Conservation (phyloP, 768 basidiomycete species). For the Baorangia bicolor region DNA sequence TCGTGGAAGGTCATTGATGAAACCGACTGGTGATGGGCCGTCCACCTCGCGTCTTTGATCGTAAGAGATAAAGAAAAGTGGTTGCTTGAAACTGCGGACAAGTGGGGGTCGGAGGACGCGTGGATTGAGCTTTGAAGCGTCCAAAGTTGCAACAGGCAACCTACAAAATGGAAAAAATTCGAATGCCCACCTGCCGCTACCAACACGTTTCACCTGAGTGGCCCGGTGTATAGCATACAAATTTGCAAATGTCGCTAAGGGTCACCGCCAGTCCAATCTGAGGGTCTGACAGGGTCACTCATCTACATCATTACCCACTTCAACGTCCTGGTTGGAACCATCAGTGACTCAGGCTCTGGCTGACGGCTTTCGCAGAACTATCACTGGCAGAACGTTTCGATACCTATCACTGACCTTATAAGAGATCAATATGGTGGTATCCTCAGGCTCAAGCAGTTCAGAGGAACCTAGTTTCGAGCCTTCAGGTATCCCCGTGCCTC, state of each 20-base stretch:
- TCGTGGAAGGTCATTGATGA: neutral
- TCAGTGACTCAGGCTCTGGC: neutral
- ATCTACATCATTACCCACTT: neutral
- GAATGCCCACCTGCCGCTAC: neutral
- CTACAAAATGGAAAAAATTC: neutral
- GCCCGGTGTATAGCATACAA: neutral
- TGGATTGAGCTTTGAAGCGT: neutral
- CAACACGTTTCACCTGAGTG: neutral
- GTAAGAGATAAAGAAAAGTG: neutral
- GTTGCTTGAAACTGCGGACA: constrained; percentile 14
- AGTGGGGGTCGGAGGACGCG: constrained; percentile 20
- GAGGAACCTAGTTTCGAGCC: neutral
- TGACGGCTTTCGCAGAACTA: neutral
- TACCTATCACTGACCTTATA: constrained; percentile 3
- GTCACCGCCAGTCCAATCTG: neutral
- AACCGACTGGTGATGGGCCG: neutral
- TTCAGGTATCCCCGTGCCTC: neutral
- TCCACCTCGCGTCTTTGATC: neutral
- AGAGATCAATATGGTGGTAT: neutral
- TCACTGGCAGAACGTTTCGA: neutral
- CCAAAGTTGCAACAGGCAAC: neutral
- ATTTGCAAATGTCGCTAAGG: neutral
- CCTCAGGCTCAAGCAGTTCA: neutral
- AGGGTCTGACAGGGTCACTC: too few species aligned
- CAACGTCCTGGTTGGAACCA: neutral